These are phyloP conservation scores for Cytospora mali DNA, from an alignment of 2,329 filamentous ascomycete species.

Conservation along the genomic window DNA sequence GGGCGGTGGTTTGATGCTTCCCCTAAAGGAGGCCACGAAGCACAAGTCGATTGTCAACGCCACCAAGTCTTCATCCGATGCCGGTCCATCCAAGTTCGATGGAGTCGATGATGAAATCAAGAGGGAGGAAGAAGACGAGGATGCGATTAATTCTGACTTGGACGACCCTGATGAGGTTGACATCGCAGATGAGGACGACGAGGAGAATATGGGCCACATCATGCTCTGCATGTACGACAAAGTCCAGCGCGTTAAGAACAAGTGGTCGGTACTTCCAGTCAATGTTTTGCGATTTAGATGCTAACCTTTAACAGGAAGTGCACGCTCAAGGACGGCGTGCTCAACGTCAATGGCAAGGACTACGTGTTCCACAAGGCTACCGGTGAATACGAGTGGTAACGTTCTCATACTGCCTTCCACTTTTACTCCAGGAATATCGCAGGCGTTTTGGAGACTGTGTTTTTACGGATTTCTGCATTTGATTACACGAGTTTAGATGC, in stretches of 20 bases:
- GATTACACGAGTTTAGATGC: background rate
- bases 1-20: conserved; percentile 75
- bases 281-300: background rate
- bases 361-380: conserved; percentile 98
- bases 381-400: conserved; percentile 96
- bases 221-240: conserved; percentile 99
- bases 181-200: conserved; percentile 83
- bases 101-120: conserved; percentile 62
- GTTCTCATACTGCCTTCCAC: background rate
- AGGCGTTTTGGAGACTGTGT: background rate
- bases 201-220: conserved; percentile 81
- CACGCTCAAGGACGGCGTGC: conserved; percentile 92
- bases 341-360: conserved; percentile 92
- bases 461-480: background rate
- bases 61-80: conserved; percentile 30
- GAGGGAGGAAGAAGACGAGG: conserved; percentile 73
- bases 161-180: conserved; percentile 89
- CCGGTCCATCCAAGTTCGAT: conserved; percentile 49
- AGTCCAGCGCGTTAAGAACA: conserved; percentile 98
- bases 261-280: conserved; percentile 63
- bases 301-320: conserved; percentile 72
- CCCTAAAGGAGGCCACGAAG: conserved; percentile 60
- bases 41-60: conserved; percentile 36
- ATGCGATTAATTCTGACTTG: conserved; percentile 97
- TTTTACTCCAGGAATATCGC: background rate